Evolutionary conservation across 2,329 filamentous ascomycete species (phyloP).

Genomic region (Graphilbum fragrans): DNA sequence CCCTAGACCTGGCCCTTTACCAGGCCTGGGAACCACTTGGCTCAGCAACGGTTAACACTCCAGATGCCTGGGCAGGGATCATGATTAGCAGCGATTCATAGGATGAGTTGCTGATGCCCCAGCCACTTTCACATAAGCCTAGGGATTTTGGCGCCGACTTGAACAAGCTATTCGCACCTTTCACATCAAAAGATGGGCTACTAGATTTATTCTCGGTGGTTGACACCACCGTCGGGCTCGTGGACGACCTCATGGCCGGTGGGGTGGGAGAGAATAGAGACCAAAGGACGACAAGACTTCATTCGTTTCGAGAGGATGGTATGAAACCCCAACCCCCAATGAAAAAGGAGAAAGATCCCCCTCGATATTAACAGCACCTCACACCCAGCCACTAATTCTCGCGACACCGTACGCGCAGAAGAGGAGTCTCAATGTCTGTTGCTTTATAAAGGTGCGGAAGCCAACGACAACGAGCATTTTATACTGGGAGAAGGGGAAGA

Average conservation of each 20-base stretch:
- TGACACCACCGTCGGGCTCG: not conserved
- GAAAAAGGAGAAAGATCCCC: too few relatives aligned
- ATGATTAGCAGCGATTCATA: constrained; percentile 1
- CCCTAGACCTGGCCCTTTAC: constrained; percentile 22
- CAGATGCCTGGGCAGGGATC: not conserved
- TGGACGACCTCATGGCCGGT: not conserved
- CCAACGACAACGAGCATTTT: too few relatives aligned
- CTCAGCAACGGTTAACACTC: not conserved
- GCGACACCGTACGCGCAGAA: too few relatives aligned
- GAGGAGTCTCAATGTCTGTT: too few relatives aligned
- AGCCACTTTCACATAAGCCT: not conserved
- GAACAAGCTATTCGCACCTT: constrained; percentile 4
- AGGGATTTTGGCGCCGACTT: constrained; percentile 7
- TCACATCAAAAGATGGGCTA: not conserved
- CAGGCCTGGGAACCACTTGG: constrained; percentile 15
- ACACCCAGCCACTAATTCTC: too few relatives aligned
- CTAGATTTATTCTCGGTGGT: constrained; percentile 3
- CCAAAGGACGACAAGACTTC: too few relatives aligned
- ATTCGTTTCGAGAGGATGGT: too few relatives aligned
- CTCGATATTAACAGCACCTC: too few relatives aligned
- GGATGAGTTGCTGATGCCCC: constrained; percentile 2
- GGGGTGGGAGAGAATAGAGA: too few relatives aligned
- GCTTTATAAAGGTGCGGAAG: too few relatives aligned
- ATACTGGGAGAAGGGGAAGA: not conserved
- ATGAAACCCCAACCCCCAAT: too few relatives aligned